Conservation (phyloP, 768 basidiomycete species). For the Royoungia palumana region DNA sequence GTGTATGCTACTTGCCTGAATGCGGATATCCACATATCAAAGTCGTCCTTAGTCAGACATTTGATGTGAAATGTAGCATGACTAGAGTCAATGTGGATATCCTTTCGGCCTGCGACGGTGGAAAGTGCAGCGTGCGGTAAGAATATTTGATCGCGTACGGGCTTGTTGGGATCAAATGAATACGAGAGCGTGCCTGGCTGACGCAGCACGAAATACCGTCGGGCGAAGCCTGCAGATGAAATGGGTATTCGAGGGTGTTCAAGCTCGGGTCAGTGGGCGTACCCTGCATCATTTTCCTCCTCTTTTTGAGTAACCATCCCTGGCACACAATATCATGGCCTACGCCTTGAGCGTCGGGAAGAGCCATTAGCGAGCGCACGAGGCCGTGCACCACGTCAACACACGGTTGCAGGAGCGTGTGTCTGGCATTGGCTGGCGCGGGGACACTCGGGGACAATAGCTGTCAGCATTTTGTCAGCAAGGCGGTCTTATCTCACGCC, state of each 20-base stretch:
- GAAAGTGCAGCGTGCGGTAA: slow-evolving; percentile 74
- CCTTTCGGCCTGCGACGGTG: slow-evolving; percentile 65
- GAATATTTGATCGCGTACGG: slow-evolving; percentile 65
- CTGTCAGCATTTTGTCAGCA: too few relatives aligned
- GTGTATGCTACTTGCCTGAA: slow-evolving; percentile 51
- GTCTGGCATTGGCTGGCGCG: background rate
- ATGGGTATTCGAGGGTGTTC: background rate
- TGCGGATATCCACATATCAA: slow-evolving; percentile 68
- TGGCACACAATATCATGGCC: slow-evolving; percentile 43
- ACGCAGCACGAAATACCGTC: slow-evolving; percentile 73
- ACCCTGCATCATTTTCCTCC: slow-evolving; percentile 89
- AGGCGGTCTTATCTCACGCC: slow-evolving; percentile 21
- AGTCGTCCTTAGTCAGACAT: slow-evolving; percentile 69
- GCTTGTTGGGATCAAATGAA: slow-evolving; percentile 67
- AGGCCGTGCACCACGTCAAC: background rate
- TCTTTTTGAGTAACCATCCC: slow-evolving; percentile 86
- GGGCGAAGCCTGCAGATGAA: slow-evolving; percentile 64
- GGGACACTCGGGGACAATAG: slow-evolving; percentile 5
- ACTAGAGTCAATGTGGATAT: slow-evolving; percentile 77
- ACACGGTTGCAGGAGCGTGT: slow-evolving; percentile 1
- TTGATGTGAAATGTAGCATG: slow-evolving; percentile 81
- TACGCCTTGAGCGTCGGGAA: slow-evolving; percentile 1
- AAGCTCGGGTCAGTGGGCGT: slow-evolving; percentile 10
- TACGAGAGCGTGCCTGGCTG: slow-evolving; percentile 71
- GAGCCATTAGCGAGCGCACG: slow-evolving; percentile 7